Evolutionary conservation across 371 early-diverging fungal genomes (phyloP).

Genomic region (Dentiscutata heterogama): DNA sequence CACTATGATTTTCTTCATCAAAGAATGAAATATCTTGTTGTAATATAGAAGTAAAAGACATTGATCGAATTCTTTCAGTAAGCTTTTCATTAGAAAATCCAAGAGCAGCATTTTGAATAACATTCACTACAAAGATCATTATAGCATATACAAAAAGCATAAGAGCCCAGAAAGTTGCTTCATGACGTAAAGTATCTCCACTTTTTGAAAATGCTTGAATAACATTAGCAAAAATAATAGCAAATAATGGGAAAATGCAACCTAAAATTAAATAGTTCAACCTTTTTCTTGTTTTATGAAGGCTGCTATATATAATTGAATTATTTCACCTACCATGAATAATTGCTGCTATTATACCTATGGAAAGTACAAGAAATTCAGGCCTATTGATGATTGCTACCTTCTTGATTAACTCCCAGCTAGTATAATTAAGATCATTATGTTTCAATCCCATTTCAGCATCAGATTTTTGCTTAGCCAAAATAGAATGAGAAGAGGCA

Average conservation of each 20-base stretch:
- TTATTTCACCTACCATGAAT: conserved; percentile 49
- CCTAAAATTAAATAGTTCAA: too few species aligned
- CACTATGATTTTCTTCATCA: too few species aligned
- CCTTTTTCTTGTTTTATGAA: too few species aligned
- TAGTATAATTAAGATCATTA: conserved; percentile 44
- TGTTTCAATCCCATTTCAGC: conserved; percentile 58
- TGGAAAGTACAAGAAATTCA: conserved; percentile 45
- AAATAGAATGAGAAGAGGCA: too few species aligned
- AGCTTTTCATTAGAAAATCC: conserved; percentile 67
- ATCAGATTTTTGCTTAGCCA: conserved; percentile 40
- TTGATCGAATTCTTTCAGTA: too few species aligned
- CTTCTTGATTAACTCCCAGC: conserved; percentile 46
- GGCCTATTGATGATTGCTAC: conserved; percentile 49
- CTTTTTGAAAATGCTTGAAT: conserved; percentile 56
- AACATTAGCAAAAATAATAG: conserved; percentile 67
- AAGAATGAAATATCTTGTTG: too few species aligned
- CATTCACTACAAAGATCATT: conserved; percentile 60
- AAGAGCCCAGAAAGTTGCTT: conserved; percentile 79
- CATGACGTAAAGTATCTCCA: conserved; percentile 53
- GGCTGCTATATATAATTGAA: too few species aligned
- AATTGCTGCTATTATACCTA: conserved; percentile 49
- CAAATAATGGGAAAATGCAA: conserved; percentile 60
- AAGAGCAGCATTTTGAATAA: conserved; percentile 57
- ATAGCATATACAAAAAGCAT: conserved; percentile 76
- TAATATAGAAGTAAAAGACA: conserved; percentile 71